A percentile compares a stretch with the other conserved stretches of the same genome.
These are phyloP conservation scores for Drechslera avenae DNA, from an alignment of 2,329 filamentous ascomycete genomes.

Conservation along the genomic window DNA sequence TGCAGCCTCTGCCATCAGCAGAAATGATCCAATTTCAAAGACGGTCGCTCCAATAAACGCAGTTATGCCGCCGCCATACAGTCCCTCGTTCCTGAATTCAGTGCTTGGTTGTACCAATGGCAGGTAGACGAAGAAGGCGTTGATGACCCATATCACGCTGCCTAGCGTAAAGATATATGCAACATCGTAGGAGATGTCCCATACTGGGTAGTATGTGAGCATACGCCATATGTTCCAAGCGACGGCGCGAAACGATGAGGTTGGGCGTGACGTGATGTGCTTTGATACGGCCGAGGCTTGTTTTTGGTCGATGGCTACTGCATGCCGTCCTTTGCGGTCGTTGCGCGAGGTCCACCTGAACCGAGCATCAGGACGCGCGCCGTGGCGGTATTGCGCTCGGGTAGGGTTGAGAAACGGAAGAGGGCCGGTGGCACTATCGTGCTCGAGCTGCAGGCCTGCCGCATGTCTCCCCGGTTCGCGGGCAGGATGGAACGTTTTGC, in stretches of 20 bases:
- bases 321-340: slow-evolving; percentile 52
- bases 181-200: slow-evolving; percentile 63
- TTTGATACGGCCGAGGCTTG: slow-evolving; percentile 15
- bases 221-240: slow-evolving; percentile 53
- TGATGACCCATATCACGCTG: slow-evolving; percentile 53
- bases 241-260: slow-evolving; percentile 39
- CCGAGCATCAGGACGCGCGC: slow-evolving; percentile 41
- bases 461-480: slow-evolving; percentile 34
- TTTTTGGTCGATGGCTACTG: slow-evolving; percentile 37
- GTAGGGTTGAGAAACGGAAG: slow-evolving; percentile 59
- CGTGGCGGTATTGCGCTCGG: slow-evolving; percentile 18
- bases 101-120: slow-evolving; percentile 60
- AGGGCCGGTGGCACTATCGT: slow-evolving; percentile 46
- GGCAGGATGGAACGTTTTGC: slow-evolving; percentile 31
- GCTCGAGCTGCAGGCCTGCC: slow-evolving; percentile 26
- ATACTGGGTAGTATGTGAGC: slow-evolving; percentile 58
- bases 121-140: slow-evolving; percentile 68
- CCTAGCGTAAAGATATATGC: slow-evolving; percentile 61
- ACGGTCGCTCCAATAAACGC: slow-evolving; percentile 71
- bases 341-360: slow-evolving; percentile 51
- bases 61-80: slow-evolving; percentile 63
- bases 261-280: slow-evolving; percentile 42
- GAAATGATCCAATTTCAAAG: slow-evolving; percentile 67
- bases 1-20: slow-evolving; percentile 70
- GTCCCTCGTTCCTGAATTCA: slow-evolving; percentile 60